Percentiles rank a stretch among this genome's conserved stretches.
These are phyloP conservation scores for Hyparrhenia diplandra DNA, from an alignment of 176 grass and related monocot species.

Conservation along the genomic window DNA sequence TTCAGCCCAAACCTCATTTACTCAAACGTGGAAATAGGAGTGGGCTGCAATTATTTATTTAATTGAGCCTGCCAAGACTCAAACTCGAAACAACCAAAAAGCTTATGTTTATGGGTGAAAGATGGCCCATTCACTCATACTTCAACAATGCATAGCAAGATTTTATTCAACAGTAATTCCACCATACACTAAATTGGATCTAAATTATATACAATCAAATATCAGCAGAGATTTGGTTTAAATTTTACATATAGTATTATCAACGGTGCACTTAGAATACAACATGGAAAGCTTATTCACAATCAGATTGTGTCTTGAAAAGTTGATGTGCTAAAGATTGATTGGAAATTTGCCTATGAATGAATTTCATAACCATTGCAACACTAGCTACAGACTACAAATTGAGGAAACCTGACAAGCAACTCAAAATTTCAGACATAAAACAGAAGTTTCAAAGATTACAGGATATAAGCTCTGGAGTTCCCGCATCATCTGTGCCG, in stretches of 20 bases:
- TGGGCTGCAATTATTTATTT: background rate
- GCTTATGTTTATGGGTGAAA: background rate
- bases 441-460: constrained; percentile 5
- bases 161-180: background rate
- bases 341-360: background rate
- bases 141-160: background rate
- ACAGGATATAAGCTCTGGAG: constrained; percentile 80
- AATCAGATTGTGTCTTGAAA: background rate
- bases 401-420: background rate
- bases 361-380: background rate
- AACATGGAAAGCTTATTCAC: background rate
- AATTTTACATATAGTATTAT: background rate
- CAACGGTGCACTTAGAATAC: background rate
- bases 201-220: background rate
- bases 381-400: background rate
- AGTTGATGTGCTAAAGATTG: background rate
- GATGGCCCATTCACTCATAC: background rate
- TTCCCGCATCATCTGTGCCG: constrained; percentile 44
- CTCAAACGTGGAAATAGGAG: background rate
- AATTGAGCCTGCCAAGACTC: background rate
- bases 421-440: background rate
- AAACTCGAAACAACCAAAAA: background rate
- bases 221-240: background rate
- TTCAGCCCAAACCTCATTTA: background rate
- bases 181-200: background rate